Evolutionary conservation across 345 rosid species (phyloP).

Genomic region (Eucalyptus fibrosa): DNA sequence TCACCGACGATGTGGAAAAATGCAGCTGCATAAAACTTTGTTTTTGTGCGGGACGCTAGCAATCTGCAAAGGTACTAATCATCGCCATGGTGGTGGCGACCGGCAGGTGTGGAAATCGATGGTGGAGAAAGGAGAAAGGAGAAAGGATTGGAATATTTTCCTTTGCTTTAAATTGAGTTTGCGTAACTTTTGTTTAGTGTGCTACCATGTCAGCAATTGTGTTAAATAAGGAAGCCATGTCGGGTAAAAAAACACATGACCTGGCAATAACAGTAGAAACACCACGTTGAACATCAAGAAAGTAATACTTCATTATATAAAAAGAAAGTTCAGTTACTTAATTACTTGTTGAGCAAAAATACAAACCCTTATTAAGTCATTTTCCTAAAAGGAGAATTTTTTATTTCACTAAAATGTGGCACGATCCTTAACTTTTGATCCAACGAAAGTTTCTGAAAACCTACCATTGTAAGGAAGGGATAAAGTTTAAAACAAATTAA

Average conservation of each 20-base stretch:
- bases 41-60: too few species aligned
- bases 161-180: neutral
- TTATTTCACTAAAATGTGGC: neutral
- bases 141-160: neutral
- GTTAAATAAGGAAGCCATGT: neutral
- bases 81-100: too few species aligned
- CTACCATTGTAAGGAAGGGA: neutral
- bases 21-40: too few species aligned
- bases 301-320: too few species aligned
- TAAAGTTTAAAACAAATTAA: neutral
- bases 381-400: neutral
- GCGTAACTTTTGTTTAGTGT: neutral
- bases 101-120: too few species aligned
- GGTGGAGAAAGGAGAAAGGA: neutral
- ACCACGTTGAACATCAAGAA: neutral
- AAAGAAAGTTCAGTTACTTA: neutral
- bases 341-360: neutral
- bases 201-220: neutral
- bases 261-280: neutral
- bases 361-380: too few species aligned
- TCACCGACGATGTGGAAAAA: too few species aligned
- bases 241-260: neutral
- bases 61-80: too few species aligned
- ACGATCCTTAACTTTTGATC: neutral
- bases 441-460: rapidly evolving